Conservation (phyloP, 106 monocot genomes). For the Posidonia australis region DNA sequence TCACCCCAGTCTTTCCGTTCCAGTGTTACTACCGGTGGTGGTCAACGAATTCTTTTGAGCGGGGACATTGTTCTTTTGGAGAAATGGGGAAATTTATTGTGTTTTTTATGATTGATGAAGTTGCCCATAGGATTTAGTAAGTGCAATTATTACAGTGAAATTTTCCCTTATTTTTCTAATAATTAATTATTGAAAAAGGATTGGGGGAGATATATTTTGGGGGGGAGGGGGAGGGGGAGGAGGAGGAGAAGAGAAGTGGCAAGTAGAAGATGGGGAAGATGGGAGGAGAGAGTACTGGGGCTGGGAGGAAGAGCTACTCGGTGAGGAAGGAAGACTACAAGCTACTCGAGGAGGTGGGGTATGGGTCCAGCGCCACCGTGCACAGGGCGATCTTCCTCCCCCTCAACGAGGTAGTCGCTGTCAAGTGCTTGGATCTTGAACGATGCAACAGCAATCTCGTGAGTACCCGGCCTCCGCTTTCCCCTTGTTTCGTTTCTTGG, state of each 20-base stretch:
- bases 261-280: conserved; percentile 11
- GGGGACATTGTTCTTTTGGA: too few relatives aligned
- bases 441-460: conserved; percentile 93
- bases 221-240: conserved; percentile 3
- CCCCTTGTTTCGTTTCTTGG: neutral
- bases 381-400: conserved; percentile 69
- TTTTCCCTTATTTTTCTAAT: too few relatives aligned
- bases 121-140: too few relatives aligned
- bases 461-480: neutral
- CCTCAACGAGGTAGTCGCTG: conserved; percentile 65
- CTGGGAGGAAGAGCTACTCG: conserved; percentile 37
- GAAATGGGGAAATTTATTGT: too few relatives aligned
- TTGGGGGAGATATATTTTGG: neutral
- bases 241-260: conserved; percentile 7
- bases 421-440: conserved; percentile 97
- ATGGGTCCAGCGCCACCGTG: conserved; percentile 85
- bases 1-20: too few relatives aligned
- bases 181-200: too few relatives aligned
- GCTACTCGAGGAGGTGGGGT: conserved; percentile 82
- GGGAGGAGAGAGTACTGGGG: conserved; percentile 11
- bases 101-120: too few relatives aligned
- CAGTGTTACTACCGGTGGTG: too few relatives aligned
- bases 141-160: too few relatives aligned
- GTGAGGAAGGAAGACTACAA: conserved; percentile 46
- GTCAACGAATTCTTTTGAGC: too few relatives aligned